phyloP scores from a whole-genome alignment of 2,329 filamentous ascomycete species.

The Cladosporium sp. region DNA sequence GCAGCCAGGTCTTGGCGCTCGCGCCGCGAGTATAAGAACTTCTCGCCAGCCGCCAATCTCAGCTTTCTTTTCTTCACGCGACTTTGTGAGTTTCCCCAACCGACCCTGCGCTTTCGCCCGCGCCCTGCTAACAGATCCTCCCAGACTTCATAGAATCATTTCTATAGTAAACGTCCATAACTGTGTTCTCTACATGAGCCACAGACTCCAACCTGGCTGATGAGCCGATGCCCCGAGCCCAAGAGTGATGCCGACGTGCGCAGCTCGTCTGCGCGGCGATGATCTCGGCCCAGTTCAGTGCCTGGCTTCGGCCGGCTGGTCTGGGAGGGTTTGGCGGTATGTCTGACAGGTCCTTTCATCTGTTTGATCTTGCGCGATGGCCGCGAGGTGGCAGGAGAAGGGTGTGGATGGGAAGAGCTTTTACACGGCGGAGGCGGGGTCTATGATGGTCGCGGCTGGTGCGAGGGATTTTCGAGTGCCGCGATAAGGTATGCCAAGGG shows the following conservation, averaged over 20 bases:
- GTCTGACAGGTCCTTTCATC: conserved; percentile 32
- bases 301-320: conserved; percentile 28
- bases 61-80: conserved; percentile 2
- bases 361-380: conserved; percentile 3
- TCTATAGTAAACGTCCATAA: conserved; percentile 16
- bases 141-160: conserved; percentile 17
- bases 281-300: conserved; percentile 29
- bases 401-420: background rate
- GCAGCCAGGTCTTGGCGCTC: background rate
- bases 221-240: conserved; percentile 29
- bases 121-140: background rate
- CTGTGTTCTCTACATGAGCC: conserved; percentile 17
- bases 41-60: background rate
- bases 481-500: background rate
- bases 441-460: background rate
- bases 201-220: conserved; percentile 31
- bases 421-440: background rate
- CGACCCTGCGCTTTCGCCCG: background rate
- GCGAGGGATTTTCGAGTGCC: background rate
- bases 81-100: conserved; percentile 7
- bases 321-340: conserved; percentile 28
- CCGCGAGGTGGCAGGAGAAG: conserved; percentile 9
- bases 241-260: conserved; percentile 30
- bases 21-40: background rate
- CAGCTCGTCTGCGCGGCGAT: conserved; percentile 23